Evolutionary conservation across 805 yeast genomes (phyloP).

Genomic region (Wilhelminamyces savonicus): DNA sequence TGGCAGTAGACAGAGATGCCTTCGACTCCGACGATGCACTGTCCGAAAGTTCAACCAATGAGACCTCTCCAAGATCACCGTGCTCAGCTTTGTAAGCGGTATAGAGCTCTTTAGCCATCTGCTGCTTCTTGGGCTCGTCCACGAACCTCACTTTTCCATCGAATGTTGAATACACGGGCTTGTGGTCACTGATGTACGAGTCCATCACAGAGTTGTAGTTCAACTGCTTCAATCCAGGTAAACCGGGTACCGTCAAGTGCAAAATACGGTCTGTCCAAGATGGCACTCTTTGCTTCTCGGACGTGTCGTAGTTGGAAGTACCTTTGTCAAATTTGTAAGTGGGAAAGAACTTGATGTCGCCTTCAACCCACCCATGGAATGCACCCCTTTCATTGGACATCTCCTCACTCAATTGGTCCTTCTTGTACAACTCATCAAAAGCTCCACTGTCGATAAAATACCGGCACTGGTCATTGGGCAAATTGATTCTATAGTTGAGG

Average conservation of each 20-base stretch:
- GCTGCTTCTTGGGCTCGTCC: slow-evolving; percentile 35
- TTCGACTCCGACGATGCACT: slow-evolving; percentile 4
- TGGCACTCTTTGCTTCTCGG: slow-evolving; percentile 90
- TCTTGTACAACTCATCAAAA: slow-evolving; percentile 46
- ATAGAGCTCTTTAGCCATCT: slow-evolving; percentile 22
- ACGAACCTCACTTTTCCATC: slow-evolving; percentile 59
- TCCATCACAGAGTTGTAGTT: slow-evolving; percentile 62
- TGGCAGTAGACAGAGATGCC: slow-evolving; percentile 3
- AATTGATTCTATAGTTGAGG: slow-evolving; percentile 72
- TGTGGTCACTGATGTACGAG: slow-evolving; percentile 75
- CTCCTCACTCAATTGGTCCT: slow-evolving; percentile 76
- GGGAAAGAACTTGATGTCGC: slow-evolving; percentile 72
- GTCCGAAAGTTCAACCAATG: slow-evolving; percentile 5
- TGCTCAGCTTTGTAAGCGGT: slow-evolving; percentile 23
- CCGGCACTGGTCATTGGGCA: slow-evolving; percentile 72
- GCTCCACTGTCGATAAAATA: slow-evolving; percentile 41
- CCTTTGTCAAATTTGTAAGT: slow-evolving; percentile 92
- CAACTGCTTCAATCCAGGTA: slow-evolving; percentile 42
- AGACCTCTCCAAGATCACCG: slow-evolving; percentile 11
- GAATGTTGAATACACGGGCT: slow-evolving; percentile 85
- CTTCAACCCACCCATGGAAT: slow-evolving; percentile 71
- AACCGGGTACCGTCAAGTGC: slow-evolving; percentile 41
- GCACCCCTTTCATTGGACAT: slow-evolving; percentile 57
- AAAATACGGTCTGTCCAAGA: slow-evolving; percentile 95
- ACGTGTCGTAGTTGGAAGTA: slow-evolving; percentile 71